Conservation (phyloP, 106 monocot species). For the Allium fistulosum region DNA sequence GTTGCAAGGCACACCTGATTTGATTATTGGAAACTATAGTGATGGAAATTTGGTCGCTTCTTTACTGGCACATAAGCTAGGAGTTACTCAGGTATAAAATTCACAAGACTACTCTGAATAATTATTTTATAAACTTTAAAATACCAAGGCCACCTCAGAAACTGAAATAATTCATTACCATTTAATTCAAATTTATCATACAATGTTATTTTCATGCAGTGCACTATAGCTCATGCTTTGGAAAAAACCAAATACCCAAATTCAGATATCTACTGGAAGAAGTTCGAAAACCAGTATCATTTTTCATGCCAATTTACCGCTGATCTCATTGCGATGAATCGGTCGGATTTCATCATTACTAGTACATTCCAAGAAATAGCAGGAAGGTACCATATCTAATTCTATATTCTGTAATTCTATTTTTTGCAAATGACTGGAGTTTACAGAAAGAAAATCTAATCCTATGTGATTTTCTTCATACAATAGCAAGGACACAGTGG, state of each 20-base stretch:
- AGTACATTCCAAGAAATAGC: slow-evolving; percentile 35
- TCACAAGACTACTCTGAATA: not conserved
- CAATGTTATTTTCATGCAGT: slow-evolving; percentile 4
- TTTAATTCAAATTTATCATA: not conserved
- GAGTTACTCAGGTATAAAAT: slow-evolving; percentile 24
- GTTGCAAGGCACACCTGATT: slow-evolving; percentile 21
- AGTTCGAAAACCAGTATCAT: slow-evolving; percentile 55
- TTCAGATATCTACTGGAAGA: slow-evolving; percentile 66
- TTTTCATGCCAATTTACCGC: slow-evolving; percentile 49
- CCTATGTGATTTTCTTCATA: not conserved
- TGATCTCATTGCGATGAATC: slow-evolving; percentile 90
- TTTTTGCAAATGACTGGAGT: no score
- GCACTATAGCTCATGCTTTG: slow-evolving; percentile 28
- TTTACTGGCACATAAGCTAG: slow-evolving; percentile 18
- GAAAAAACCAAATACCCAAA: slow-evolving; percentile 63
- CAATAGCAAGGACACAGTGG: slow-evolving; percentile 26
- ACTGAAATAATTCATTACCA: not conserved
- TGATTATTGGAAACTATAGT: slow-evolving; percentile 33
- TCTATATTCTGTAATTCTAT: no score
- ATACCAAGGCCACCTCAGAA: not conserved
- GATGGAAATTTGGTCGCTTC: slow-evolving; percentile 32
- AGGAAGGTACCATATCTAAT: slow-evolving; percentile 12
- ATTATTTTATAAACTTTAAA: not conserved
- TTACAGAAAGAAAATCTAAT: no score
- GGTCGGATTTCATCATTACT: slow-evolving; percentile 57